Conservation (phyloP, 1,284 basidiomycete species). For the Fomitiporia mediterranea region DNA sequence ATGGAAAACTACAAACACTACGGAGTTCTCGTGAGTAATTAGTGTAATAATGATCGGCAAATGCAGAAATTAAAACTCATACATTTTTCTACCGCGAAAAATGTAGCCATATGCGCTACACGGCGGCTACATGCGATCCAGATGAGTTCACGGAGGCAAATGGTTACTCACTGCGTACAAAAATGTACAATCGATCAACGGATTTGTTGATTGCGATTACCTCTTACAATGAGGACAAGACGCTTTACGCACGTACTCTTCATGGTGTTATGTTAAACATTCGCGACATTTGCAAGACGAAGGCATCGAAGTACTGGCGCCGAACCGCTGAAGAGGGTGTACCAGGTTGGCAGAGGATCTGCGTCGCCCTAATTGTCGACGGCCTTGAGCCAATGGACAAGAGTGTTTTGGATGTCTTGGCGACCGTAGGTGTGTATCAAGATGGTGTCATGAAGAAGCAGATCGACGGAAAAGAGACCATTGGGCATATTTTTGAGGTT, state of each 20-base stretch:
- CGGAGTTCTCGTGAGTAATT: conserved; percentile 75
- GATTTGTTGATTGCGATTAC: conserved; percentile 92
- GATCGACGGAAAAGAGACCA: conserved; percentile 88
- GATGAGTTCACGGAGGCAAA: conserved; percentile 85
- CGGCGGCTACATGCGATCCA: conserved; percentile 90
- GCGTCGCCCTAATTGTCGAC: conserved; percentile 89
- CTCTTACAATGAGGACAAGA: conserved; percentile 91
- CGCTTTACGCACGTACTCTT: conserved; percentile 86
- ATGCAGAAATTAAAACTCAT: background rate
- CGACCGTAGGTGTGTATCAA: conserved; percentile 87
- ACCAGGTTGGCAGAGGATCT: conserved; percentile 91
- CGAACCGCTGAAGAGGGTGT: conserved; percentile 80
- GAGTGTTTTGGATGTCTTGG: conserved; percentile 82
- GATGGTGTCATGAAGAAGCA: conserved; percentile 97
- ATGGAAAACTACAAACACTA: conserved; percentile 66
- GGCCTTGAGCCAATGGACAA: conserved; percentile 97
- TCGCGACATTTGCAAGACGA: conserved; percentile 96
- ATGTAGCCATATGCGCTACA: conserved; percentile 83
- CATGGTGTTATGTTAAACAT: conserved; percentile 98
- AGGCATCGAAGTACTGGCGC: conserved; percentile 92
- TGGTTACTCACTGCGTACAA: conserved; percentile 81
- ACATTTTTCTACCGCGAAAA: background rate
- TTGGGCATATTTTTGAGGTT: conserved; percentile 89
- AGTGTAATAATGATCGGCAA: background rate
- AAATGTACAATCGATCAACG: conserved; percentile 85